Conservation (phyloP, 768 basidiomycete species). For the Auriculariales sp. region DNA sequence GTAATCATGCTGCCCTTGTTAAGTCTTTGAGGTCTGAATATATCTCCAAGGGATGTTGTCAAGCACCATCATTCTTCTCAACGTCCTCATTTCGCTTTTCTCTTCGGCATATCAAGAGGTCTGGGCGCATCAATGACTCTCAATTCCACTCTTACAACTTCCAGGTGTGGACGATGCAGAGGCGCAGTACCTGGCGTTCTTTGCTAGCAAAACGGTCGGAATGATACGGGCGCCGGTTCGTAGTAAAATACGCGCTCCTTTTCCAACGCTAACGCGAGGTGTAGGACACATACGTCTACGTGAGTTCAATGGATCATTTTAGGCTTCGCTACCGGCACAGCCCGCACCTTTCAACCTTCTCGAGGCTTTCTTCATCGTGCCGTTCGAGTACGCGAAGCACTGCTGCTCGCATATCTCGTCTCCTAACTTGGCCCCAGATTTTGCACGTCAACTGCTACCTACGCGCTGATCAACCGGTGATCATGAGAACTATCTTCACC, state of each 20-base stretch:
- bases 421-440: too few relatives aligned
- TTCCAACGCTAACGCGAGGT: neutral
- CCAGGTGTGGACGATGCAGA: constrained; percentile 74
- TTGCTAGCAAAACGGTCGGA: constrained; percentile 69
- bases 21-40: constrained; percentile 25
- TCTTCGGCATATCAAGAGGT: constrained; percentile 86
- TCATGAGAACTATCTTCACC: constrained; percentile 75
- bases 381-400: constrained; percentile 54
- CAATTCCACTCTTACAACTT: neutral
- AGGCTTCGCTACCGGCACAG: constrained; percentile 34
- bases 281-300: neutral
- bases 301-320: too few relatives aligned
- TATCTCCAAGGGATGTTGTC: constrained; percentile 82
- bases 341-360: constrained; percentile 88
- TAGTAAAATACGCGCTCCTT: neutral
- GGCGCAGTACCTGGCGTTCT: constrained; percentile 83
- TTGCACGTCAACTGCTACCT: too few relatives aligned
- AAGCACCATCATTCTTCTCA: constrained; percentile 73
- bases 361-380: constrained; percentile 66
- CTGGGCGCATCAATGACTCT: constrained; percentile 11
- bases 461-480: constrained; percentile 50
- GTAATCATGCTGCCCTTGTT: too few relatives aligned
- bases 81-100: constrained; percentile 91
- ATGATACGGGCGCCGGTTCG: constrained; percentile 69
- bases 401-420: too few relatives aligned